Evolutionary conservation across 1,139 yeast species (phyloP), one percentile per base, ranked within the genome.

Genomic region (Nematodospora anomalae): DNA sequence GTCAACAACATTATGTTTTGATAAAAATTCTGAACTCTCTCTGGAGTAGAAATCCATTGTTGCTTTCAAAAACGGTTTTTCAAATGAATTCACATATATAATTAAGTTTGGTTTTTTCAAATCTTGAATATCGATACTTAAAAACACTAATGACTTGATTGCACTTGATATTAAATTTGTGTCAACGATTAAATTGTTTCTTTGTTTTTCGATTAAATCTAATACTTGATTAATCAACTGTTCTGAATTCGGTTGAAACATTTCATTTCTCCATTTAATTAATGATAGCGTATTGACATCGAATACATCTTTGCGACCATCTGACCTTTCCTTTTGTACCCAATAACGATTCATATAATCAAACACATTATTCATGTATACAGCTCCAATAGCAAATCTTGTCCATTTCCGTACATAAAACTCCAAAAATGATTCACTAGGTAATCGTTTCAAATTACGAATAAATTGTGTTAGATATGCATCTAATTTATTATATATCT

Each of bases 341-440:
- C 98, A 94, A 62, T 92, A 92, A 46, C 97, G 77, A 60, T 94
- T 94, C 77, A 94, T 81, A 60, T 94, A 94, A 57, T 90, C 96
- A 57, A 92, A 88, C 20, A 94, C 94, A 59, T 94, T 95, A 60
- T 89, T 89, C 61, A 94, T 67, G 59, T 88, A 86, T 13, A 90
- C 85, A 1, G 97, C 95, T 26, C 98, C 98, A 40, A 87, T 79
- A 25, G 95, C 81, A 57, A 78, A 94, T 44, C 97, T 74, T 44
- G 83, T 80, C 97, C 97, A 94, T 47, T 84, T 79, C 50, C 80
- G 71, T 32, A 88, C 95, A 57, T 94, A 94, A 55, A 87, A 90
- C 48, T 82, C 84, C 49, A 94, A 68, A 52, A 90, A 83, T 4
- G 82, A 66, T 56, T 88, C 96, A 43, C 75, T 73, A 7, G 74